phyloP scores from a whole-genome alignment of 129 eudicot species.

The Sambucus nigra region DNA sequence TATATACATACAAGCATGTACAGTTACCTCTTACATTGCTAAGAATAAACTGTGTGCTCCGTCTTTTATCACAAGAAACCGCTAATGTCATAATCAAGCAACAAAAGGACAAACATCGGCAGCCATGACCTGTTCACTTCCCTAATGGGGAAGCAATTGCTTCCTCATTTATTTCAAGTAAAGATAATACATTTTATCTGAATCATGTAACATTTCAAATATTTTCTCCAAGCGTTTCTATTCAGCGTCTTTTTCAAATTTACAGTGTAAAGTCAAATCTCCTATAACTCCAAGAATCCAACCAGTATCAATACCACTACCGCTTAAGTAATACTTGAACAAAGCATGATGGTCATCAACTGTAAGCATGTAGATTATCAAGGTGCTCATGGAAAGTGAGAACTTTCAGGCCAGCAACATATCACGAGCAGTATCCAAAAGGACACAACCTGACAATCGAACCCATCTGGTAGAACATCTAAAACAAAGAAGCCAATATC shows the following conservation, averaged over 20 bases:
- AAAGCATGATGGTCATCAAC: conserved; percentile 34
- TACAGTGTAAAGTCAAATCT: conserved; percentile 12
- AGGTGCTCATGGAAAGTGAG: conserved; percentile 31
- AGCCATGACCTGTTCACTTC: conserved; percentile 77
- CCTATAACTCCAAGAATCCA: conserved; percentile 17
- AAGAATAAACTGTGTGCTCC: conserved; percentile 88
- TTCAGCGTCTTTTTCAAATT: conserved; percentile 16
- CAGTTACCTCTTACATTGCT: conserved; percentile 77
- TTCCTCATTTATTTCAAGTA: conserved; percentile 26
- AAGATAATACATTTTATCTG: conserved; percentile 19
- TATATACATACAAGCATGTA: conserved; percentile 39
- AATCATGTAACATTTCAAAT: conserved; percentile 23
- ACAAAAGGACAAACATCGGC: conserved; percentile 60
- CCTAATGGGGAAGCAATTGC: conserved; percentile 55
- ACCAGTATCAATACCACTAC: conserved; percentile 12
- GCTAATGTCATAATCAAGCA: conserved; percentile 71
- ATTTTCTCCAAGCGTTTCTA: conserved; percentile 16
- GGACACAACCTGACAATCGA: conserved; percentile 28
- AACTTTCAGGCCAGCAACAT: conserved; percentile 48
- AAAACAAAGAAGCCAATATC: conserved; percentile 30
- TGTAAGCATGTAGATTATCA: conserved; percentile 34
- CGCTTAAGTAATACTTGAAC: conserved; percentile 22
- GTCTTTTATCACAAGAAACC: conserved; percentile 84
- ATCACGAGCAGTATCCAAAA: conserved; percentile 35
- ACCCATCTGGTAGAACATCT: conserved; percentile 37